Percentiles rank a stretch among this genome's conserved stretches.
Conservation (phyloP, 257 asterid species). For the Salvia hispanica region DNA sequence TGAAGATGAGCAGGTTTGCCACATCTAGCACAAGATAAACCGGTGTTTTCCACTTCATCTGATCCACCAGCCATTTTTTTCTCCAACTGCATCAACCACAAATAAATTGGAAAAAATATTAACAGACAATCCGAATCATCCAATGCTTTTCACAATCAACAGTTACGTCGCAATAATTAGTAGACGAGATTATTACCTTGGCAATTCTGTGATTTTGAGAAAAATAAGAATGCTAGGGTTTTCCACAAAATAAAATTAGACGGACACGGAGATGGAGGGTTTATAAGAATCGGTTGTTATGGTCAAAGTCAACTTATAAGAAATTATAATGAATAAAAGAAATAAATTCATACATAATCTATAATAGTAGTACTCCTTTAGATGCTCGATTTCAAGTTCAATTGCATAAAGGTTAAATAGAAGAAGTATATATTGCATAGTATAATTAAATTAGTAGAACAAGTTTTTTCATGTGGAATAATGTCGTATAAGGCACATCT, state of each 20-base stretch:
- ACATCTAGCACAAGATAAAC: conserved; percentile 72
- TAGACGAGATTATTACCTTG: background rate
- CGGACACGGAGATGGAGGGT: conserved; percentile 11
- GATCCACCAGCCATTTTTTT: conserved; percentile 67
- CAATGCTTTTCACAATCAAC: background rate
- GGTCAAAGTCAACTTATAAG: conserved; percentile 28
- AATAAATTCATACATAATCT: too few relatives aligned
- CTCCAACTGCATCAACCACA: conserved; percentile 33
- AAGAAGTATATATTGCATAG: too few relatives aligned
- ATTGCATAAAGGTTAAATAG: too few relatives aligned
- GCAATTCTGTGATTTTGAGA: conserved; percentile 1
- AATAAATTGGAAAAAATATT: conserved; percentile 11
- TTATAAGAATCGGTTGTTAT: conserved; percentile 25
- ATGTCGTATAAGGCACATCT: too few relatives aligned
- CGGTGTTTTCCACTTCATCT: conserved; percentile 49
- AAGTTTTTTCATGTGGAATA: too few relatives aligned
- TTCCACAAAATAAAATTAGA: background rate
- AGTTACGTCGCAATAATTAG: background rate
- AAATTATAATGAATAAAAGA: too few relatives aligned
- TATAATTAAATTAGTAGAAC: too few relatives aligned
- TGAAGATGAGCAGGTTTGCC: conserved; percentile 87
- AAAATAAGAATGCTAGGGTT: conserved; percentile 40
- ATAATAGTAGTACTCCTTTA: too few relatives aligned
- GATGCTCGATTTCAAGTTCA: too few relatives aligned
- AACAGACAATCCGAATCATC: background rate